Evolutionary conservation across 192 early-diverging fungal genomes (phyloP).

Genomic region (Backusella macrospora): DNA sequence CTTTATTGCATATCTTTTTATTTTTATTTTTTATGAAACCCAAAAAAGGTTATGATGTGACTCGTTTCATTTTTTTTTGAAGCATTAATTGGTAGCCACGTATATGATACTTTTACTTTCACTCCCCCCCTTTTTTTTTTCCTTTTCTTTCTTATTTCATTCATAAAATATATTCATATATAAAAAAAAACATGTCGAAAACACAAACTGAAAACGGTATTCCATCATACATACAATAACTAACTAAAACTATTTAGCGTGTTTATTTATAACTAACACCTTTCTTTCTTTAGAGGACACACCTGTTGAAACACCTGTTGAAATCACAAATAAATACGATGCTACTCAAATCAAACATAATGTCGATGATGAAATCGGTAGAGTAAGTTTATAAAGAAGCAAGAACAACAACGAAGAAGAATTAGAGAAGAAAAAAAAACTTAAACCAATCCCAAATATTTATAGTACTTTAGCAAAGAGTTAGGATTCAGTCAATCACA

Average conservation of each 20-base stretch:
- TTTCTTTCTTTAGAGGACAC: background rate
- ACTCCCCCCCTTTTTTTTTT: too few species aligned
- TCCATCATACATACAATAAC: background rate
- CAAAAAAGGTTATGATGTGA: too few species aligned
- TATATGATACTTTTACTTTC: too few species aligned
- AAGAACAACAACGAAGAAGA: background rate
- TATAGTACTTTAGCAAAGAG: constrained; percentile 50
- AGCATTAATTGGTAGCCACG: too few species aligned
- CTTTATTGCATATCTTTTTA: too few species aligned
- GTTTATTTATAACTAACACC: background rate
- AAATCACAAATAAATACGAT: constrained; percentile 51
- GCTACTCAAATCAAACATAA: constrained; percentile 60
- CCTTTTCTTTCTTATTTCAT: too few species aligned
- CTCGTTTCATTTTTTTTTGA: too few species aligned
- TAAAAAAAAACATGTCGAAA: background rate
- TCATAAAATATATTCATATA: too few species aligned
- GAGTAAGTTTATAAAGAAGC: constrained; percentile 38
- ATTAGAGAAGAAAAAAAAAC: background rate
- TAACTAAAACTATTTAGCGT: background rate
- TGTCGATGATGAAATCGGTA: constrained; percentile 64
- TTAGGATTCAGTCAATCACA: constrained; percentile 69
- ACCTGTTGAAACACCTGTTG: constrained; percentile 19
- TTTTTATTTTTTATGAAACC: too few species aligned
- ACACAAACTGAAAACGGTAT: background rate
- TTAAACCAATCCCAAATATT: background rate